phyloP scores from a whole-genome alignment of 2,329 filamentous ascomycete species.

The Pyrenophora tritici-repentis region DNA sequence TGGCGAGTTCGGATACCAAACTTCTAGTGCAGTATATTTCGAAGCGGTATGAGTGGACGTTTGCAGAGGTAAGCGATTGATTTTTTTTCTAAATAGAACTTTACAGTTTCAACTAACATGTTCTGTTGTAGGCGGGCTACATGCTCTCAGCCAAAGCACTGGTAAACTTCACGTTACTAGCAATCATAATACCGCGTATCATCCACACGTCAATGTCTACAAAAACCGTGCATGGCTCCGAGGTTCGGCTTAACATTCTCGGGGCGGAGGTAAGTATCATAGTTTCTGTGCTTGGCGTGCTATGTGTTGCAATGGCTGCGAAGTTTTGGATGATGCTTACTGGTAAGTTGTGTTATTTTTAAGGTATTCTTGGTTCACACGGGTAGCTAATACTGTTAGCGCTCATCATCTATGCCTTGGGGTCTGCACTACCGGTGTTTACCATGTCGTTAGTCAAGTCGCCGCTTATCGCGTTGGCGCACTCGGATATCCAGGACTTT shows the following conservation, averaged over 20 bases:
- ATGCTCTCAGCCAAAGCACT: constrained; percentile 46
- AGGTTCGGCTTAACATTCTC: constrained; percentile 38
- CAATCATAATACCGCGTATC: constrained; percentile 40
- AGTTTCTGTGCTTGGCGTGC: constrained; percentile 42
- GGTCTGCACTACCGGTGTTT: constrained; percentile 47
- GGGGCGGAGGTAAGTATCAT: constrained; percentile 40
- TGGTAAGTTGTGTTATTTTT: too few relatives aligned
- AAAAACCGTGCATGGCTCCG: constrained; percentile 30
- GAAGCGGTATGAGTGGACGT: constrained; percentile 47
- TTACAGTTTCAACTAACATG: background rate
- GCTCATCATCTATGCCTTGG: constrained; percentile 45
- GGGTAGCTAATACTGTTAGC: constrained; percentile 30
- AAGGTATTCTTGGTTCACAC: too few relatives aligned
- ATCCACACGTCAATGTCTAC: constrained; percentile 36
- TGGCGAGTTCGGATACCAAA: constrained; percentile 48
- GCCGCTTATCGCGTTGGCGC: constrained; percentile 33
- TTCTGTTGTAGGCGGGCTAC: constrained; percentile 35
- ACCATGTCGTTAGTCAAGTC: constrained; percentile 47
- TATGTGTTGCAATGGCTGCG: constrained; percentile 39
- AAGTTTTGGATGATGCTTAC: constrained; percentile 41
- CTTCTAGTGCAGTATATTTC: constrained; percentile 48
- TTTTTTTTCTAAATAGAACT: too few relatives aligned
- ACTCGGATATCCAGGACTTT: constrained; percentile 42
- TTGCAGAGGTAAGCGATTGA: constrained; percentile 30
- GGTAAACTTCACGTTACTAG: constrained; percentile 44